Conservation (phyloP, 2,329 filamentous ascomycete genomes). For the Ceratocystis variospora region DNA sequence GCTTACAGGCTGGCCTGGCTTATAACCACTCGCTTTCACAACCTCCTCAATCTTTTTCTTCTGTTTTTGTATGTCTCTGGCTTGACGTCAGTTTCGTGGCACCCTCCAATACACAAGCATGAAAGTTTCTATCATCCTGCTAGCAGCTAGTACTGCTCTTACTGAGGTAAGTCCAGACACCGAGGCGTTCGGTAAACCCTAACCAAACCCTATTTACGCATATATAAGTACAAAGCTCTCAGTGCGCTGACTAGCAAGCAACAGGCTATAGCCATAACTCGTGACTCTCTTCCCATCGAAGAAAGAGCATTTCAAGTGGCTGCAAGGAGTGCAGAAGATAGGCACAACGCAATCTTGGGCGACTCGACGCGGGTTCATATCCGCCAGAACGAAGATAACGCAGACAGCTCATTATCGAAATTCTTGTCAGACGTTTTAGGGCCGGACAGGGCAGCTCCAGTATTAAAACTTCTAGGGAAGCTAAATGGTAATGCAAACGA, state of each 20-base stretch:
- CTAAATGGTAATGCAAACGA: neutral
- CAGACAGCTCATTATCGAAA: neutral
- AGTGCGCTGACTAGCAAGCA: neutral
- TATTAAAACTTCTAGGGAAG: neutral
- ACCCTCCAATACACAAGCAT: neutral
- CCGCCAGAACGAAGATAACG: neutral
- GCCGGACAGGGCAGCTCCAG: neutral
- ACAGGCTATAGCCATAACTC: constrained; percentile 11
- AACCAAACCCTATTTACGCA: neutral
- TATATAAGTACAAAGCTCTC: neutral
- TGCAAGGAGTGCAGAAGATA: neutral
- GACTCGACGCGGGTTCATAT: constrained; percentile 2
- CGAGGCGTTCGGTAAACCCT: neutral
- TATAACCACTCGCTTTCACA: constrained; percentile 18
- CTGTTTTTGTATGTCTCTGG: constrained; percentile 17
- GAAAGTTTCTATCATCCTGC: constrained; percentile 12
- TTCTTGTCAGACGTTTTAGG: neutral
- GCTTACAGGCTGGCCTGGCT: constrained; percentile 16
- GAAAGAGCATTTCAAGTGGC: neutral
- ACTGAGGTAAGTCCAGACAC: constrained; percentile 2
- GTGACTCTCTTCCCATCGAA: neutral
- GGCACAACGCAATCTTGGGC: neutral
- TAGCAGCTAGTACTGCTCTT: constrained; percentile 12
- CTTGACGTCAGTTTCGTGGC: constrained; percentile 11
- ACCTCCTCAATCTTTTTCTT: constrained; percentile 19